Percentiles rank a stretch among this genome's conserved stretches.
Conservation (phyloP, 2,329 filamentous ascomycete genomes). For the Clarireedia hainanense region DNA sequence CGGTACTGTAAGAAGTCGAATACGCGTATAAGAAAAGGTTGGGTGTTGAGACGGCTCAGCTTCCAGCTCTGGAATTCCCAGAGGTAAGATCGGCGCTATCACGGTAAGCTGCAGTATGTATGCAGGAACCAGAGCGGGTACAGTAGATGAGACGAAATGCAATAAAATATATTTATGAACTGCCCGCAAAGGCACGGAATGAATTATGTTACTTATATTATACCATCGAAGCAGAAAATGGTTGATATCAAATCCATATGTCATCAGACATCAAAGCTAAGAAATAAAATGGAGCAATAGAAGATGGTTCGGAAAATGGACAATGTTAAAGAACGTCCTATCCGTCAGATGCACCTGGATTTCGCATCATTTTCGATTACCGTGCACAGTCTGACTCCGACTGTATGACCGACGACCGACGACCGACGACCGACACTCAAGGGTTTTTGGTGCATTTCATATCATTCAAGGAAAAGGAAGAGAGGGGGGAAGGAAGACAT, state of each 20-base stretch:
- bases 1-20: neutral
- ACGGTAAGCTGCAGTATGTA: neutral
- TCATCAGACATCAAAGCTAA: neutral
- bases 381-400: neutral
- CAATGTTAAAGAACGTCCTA: neutral
- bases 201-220: neutral
- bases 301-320: neutral
- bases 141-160: neutral
- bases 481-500: too few relatives aligned
- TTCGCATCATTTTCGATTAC: neutral
- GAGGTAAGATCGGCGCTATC: neutral
- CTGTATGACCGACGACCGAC: neutral
- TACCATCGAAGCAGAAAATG: too few relatives aligned
- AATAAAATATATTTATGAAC: neutral
- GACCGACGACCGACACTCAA: too few relatives aligned
- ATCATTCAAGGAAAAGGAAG: too few relatives aligned
- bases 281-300: neutral
- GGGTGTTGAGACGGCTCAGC: neutral
- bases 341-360: neutral
- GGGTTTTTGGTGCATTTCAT: too few relatives aligned
- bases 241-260: neutral
- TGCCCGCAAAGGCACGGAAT: neutral
- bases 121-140: constrained; percentile 1
- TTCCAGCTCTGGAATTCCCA: neutral
- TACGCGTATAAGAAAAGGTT: neutral